These are phyloP conservation scores for Paecilomyces dactylethromorphus DNA, from an alignment of 2,329 filamentous ascomycete genomes.

Conservation along the genomic window DNA sequence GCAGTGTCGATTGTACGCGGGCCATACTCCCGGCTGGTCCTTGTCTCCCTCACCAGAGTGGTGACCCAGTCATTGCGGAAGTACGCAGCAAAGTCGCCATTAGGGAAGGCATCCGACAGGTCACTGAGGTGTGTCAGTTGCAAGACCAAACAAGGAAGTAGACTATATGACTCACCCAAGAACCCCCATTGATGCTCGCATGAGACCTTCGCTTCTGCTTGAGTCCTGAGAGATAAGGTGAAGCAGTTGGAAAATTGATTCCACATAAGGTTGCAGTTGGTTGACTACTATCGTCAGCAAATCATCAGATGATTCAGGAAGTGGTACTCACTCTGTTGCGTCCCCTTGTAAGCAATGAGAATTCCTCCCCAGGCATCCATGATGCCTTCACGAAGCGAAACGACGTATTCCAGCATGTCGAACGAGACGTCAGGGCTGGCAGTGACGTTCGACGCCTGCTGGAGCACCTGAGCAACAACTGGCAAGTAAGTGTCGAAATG, in stretches of 20 bases:
- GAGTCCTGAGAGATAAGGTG: constrained; percentile 71
- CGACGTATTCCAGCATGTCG: constrained; percentile 95
- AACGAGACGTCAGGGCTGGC: constrained; percentile 74
- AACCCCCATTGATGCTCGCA: constrained; percentile 94
- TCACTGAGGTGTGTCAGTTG: constrained; percentile 57
- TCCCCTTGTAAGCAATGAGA: constrained; percentile 85
- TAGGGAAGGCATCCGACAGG: constrained; percentile 86
- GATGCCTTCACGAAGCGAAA: constrained; percentile 91
- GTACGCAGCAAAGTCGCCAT: constrained; percentile 73
- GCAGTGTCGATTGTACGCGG: constrained; percentile 85
- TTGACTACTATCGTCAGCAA: constrained; percentile 46
- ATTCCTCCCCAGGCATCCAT: constrained; percentile 99
- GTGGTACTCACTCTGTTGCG: constrained; percentile 28
- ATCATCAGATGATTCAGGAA: background rate
- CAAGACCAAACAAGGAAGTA: background rate
- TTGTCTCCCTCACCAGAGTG: constrained; percentile 83
- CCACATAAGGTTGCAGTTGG: constrained; percentile 68
- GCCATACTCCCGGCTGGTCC: constrained; percentile 79
- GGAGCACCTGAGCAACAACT: constrained; percentile 87
- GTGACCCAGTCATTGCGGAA: constrained; percentile 92
- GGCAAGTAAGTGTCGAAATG: constrained; percentile 89
- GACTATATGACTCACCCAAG: constrained; percentile 64
- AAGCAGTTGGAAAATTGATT: constrained; percentile 81
- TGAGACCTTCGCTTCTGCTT: constrained; percentile 84
- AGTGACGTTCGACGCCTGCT: constrained; percentile 82